Evolutionary conservation across 768 basidiomycete species (phyloP).

Genomic region (Mycena amicta): DNA sequence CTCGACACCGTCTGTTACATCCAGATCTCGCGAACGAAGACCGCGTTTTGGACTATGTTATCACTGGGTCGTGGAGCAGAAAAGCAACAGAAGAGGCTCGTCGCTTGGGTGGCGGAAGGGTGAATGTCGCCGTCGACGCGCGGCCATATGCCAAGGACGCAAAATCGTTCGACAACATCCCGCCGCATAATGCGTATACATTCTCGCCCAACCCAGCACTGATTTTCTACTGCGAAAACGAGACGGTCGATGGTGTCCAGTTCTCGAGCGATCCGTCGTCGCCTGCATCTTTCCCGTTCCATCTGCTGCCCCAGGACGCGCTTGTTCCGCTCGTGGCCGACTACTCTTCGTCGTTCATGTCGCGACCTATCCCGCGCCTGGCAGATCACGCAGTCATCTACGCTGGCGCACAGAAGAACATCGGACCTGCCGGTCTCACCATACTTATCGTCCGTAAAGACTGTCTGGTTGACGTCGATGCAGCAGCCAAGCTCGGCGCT

Average conservation of each 20-base stretch:
- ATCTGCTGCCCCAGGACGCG: constrained; percentile 57
- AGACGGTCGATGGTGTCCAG: constrained; percentile 95
- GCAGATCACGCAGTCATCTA: constrained; percentile 92
- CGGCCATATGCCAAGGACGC: constrained; percentile 62
- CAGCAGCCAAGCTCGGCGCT: constrained; percentile 72
- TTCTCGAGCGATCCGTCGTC: constrained; percentile 62
- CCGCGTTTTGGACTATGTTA: constrained; percentile 79
- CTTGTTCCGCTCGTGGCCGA: constrained; percentile 88
- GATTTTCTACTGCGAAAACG: constrained; percentile 99
- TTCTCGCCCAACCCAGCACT: constrained; percentile 85
- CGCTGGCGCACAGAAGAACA: constrained; percentile 97
- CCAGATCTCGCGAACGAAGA: constrained; percentile 58
- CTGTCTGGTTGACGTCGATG: constrained; percentile 88
- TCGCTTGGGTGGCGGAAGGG: constrained; percentile 60
- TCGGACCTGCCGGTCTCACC: constrained; percentile 92
- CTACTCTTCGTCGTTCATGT: constrained; percentile 97
- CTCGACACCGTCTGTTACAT: constrained; percentile 77
- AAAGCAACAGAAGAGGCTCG: constrained; percentile 84
- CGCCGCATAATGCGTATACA: constrained; percentile 67
- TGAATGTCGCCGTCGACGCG: constrained; percentile 75
- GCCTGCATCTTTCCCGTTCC: constrained; percentile 80
- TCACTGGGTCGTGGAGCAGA: constrained; percentile 92
- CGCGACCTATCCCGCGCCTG: constrained; percentile 84
- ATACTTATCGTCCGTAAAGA: constrained; percentile 95
- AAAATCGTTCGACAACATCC: constrained; percentile 79